A percentile compares a stretch with the other conserved stretches of the same genome.
Conservation (phyloP, 2,329 filamentous ascomycete genomes). For the Phaeosphaeriaceae sp. region DNA sequence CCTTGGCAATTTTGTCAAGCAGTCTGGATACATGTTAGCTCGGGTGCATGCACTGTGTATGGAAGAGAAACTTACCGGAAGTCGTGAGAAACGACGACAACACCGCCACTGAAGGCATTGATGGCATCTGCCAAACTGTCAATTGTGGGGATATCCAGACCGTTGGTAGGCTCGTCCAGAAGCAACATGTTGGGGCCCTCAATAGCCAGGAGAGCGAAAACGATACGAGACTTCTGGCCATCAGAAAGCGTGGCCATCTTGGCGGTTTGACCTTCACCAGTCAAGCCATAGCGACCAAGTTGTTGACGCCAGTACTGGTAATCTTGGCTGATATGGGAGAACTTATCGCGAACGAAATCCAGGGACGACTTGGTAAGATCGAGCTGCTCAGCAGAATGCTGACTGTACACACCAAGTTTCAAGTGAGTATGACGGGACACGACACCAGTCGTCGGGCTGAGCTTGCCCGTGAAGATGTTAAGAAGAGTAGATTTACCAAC, state of each 20-base stretch:
- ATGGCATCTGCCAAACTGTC: slow-evolving; percentile 97
- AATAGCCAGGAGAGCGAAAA: slow-evolving; percentile 94
- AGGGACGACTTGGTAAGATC: slow-evolving; percentile 97
- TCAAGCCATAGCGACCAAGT: slow-evolving; percentile 91
- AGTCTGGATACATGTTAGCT: slow-evolving; percentile 66
- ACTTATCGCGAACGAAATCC: slow-evolving; percentile 98
- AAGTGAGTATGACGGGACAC: slow-evolving; percentile 95
- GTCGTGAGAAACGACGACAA: slow-evolving; percentile 97
- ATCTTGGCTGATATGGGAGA: slow-evolving; percentile 85
- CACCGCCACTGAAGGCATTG: slow-evolving; percentile 94
- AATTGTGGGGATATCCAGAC: slow-evolving; percentile 97
- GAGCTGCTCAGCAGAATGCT: slow-evolving; percentile 98
- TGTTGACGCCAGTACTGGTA: slow-evolving; percentile 99
- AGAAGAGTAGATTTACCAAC: slow-evolving; percentile 98
- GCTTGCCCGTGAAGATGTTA: slow-evolving; percentile 93
- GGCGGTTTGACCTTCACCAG: slow-evolving; percentile 91
- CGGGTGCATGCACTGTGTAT: neutral
- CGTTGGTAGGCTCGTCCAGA: slow-evolving; percentile 98
- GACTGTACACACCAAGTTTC: slow-evolving; percentile 97
- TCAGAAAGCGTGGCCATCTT: slow-evolving; percentile 98
- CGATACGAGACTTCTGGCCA: slow-evolving; percentile 96
- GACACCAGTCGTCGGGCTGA: slow-evolving; percentile 79
- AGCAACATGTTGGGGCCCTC: slow-evolving; percentile 97
- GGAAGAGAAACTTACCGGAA: slow-evolving; percentile 78
- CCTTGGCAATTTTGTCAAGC: slow-evolving; percentile 99